phyloP scores from a whole-genome alignment of 495 filamentous ascomycete genomes.

The Penicillium tannophilum region DNA sequence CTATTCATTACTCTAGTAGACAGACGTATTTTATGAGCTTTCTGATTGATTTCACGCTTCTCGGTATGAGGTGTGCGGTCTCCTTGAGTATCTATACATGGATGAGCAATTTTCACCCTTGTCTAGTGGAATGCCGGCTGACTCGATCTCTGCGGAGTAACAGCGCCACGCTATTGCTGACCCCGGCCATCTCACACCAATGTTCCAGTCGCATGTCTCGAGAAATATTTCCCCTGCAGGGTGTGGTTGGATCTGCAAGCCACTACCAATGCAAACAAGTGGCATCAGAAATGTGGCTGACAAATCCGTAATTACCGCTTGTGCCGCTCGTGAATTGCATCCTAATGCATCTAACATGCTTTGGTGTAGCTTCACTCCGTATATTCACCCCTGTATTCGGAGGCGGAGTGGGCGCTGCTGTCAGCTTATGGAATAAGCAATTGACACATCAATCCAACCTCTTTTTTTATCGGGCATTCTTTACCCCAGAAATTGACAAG shows the following conservation, averaged over 20 bases:
- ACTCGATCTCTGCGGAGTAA: constrained; percentile 10
- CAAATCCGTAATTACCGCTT: constrained; percentile 8
- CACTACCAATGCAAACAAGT: constrained; percentile 5
- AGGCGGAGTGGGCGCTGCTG: not conserved
- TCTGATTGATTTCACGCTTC: not conserved
- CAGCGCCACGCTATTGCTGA: constrained; percentile 8
- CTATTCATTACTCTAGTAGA: not conserved
- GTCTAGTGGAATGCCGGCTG: constrained; percentile 6
- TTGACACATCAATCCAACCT: not conserved
- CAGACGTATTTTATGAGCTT: not conserved
- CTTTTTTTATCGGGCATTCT: not conserved
- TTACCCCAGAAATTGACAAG: not conserved
- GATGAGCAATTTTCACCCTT: not conserved
- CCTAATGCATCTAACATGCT: not conserved
- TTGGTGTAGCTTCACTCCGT: not conserved
- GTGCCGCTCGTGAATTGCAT: not conserved
- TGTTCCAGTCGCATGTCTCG: not conserved
- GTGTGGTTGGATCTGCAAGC: constrained; percentile 13
- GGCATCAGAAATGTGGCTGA: constrained; percentile 4
- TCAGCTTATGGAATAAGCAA: not conserved
- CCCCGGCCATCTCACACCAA: not conserved
- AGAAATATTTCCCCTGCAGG: constrained; percentile 2
- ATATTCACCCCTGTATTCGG: not conserved
- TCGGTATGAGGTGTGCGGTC: not conserved
- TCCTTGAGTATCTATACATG: not conserved